These are phyloP conservation scores for Ceratocystis alfenasii DNA, from an alignment of 2,329 filamentous ascomycete genomes.

Conservation along the genomic window DNA sequence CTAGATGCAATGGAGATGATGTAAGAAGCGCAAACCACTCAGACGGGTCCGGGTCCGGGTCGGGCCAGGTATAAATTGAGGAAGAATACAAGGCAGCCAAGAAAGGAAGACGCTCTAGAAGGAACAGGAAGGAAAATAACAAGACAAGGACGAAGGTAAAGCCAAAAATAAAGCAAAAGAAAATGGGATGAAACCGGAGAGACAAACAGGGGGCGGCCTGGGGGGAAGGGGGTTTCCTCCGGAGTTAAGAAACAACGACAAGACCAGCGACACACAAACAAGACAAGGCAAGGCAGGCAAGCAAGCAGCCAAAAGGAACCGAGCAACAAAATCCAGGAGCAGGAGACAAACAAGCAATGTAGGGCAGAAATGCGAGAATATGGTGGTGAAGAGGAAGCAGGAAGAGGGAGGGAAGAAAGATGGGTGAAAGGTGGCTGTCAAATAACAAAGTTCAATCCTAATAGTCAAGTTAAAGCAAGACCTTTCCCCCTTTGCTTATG, in stretches of 20 bases:
- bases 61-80: slow-evolving; percentile 2
- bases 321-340: not conserved
- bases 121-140: not conserved
- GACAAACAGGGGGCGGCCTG: not conserved
- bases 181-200: slow-evolving; percentile 5
- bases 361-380: not conserved
- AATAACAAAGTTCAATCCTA: too few species aligned
- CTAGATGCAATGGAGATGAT: not conserved
- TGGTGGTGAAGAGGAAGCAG: too few species aligned
- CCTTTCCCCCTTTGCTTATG: too few species aligned
- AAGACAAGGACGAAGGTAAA: not conserved
- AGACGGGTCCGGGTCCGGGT: not conserved
- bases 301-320: not conserved
- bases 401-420: too few species aligned
- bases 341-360: not conserved
- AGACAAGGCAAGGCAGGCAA: not conserved
- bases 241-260: not conserved
- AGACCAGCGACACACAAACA: not conserved
- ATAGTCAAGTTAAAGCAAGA: too few species aligned
- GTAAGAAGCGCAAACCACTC: not conserved
- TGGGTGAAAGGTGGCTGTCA: too few species aligned
- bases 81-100: not conserved
- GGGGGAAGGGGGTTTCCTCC: not conserved
- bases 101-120: not conserved
- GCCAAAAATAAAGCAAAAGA: not conserved